These are phyloP conservation scores for Trichomonas tenax DNA, from an alignment of 208 protist genomes.

Conservation along the genomic window DNA sequence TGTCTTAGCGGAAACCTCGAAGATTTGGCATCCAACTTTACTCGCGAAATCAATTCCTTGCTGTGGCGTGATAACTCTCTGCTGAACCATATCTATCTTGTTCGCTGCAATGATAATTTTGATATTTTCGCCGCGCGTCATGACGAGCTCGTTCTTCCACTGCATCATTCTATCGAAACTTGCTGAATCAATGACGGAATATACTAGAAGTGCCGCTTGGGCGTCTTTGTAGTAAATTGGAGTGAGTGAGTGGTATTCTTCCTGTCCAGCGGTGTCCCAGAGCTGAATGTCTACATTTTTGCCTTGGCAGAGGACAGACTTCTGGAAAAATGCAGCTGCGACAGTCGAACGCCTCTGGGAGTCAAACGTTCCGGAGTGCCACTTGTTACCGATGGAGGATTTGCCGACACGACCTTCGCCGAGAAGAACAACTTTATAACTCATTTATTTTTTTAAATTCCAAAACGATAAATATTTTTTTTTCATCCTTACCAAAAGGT, in stretches of 20 bases:
- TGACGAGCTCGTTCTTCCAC: not conserved
- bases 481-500: too few species aligned
- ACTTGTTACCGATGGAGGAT: slow-evolving; percentile 3
- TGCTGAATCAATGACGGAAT: not conserved
- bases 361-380: not conserved
- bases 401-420: slow-evolving; percentile 15
- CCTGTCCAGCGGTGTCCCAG: slow-evolving; percentile 11
- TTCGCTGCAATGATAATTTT: not conserved
- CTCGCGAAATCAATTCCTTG: not conserved
- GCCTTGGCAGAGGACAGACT: not conserved
- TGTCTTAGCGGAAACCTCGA: slow-evolving; percentile 10
- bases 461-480: too few species aligned
- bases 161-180: not conserved
- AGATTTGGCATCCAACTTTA: not conserved
- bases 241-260: not conserved
- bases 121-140: not conserved
- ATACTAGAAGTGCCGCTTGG: not conserved
- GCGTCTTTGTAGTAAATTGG: slow-evolving; percentile 20
- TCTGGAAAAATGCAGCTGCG: not conserved
- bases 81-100: not conserved
- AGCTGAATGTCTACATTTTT: not conserved
- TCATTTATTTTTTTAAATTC: not conserved
- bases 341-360: not conserved
- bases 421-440: slow-evolving; percentile 7
- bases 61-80: not conserved